Evolutionary conservation across 805 yeast genomes (phyloP).

Genomic region (Nakazawaea wickerhamii): DNA sequence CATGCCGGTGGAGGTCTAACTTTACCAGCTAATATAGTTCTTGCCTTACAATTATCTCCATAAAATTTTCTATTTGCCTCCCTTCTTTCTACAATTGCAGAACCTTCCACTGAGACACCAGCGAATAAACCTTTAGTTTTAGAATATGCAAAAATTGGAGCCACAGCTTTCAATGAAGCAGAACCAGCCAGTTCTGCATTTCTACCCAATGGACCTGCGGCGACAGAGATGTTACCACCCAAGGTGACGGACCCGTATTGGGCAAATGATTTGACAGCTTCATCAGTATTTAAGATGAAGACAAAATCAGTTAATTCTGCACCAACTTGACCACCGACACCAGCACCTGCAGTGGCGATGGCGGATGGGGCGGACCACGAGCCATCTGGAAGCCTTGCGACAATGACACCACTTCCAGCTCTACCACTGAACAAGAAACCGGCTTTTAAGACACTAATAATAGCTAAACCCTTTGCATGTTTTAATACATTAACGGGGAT

Average conservation of each 20-base stretch:
- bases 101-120: constrained; percentile 95
- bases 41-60: constrained; percentile 85
- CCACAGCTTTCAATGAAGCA: constrained; percentile 79
- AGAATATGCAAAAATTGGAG: constrained; percentile 90
- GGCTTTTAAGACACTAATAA: constrained; percentile 92
- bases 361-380: constrained; percentile 98
- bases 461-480: constrained; percentile 88
- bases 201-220: constrained; percentile 97
- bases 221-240: constrained; percentile 92
- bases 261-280: constrained; percentile 91
- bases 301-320: constrained; percentile 96
- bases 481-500: constrained; percentile 86
- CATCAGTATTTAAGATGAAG: constrained; percentile 76
- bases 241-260: constrained; percentile 91
- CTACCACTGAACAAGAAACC: constrained; percentile 95
- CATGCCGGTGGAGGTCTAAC: constrained; percentile 92
- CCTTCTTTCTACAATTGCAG: constrained; percentile 93
- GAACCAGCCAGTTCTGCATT: constrained; percentile 97
- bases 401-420: constrained; percentile 95
- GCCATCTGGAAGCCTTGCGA: constrained; percentile 91
- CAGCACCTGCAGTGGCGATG: constrained; percentile 93
- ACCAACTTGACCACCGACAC: constrained; percentile 97
- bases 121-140: constrained; percentile 96
- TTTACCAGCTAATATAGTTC: constrained; percentile 74
- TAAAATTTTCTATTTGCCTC: constrained; percentile 95